Percentiles rank a stretch among this genome's conserved stretches.
Conservation (phyloP, 2,329 filamentous ascomycete species). For the Nigrospora oryzae region DNA sequence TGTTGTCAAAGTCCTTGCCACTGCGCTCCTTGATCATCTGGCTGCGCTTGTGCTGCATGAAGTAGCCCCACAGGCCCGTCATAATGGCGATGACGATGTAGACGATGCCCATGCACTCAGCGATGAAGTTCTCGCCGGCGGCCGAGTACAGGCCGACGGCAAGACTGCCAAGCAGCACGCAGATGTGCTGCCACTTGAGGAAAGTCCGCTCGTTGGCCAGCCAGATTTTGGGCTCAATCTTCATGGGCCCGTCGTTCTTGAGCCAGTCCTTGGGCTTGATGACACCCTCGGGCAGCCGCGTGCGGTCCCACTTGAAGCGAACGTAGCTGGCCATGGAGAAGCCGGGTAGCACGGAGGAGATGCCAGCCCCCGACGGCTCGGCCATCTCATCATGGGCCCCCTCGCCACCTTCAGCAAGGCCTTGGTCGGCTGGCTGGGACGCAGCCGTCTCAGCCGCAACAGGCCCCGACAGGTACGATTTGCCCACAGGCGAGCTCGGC, state of each 20-base stretch:
- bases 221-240: conserved; percentile 97
- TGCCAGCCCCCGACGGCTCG: conserved; percentile 16
- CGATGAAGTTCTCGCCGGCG: conserved; percentile 70
- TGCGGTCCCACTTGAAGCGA: conserved; percentile 39
- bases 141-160: conserved; percentile 84
- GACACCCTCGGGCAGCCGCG: conserved; percentile 75
- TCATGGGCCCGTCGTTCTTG: conserved; percentile 86
- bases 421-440: conserved; percentile 6
- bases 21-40: conserved; percentile 77
- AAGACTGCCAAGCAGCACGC: conserved; percentile 74
- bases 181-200: conserved; percentile 97
- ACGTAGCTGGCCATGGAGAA: conserved; percentile 78
- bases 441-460: conserved; percentile 36
- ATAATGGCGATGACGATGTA: conserved; percentile 80
- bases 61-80: conserved; percentile 80
- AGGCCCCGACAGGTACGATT: conserved; percentile 53
- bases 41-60: conserved; percentile 67
- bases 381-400: conserved; percentile 22
- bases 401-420: conserved; percentile 14
- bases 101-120: conserved; percentile 68
- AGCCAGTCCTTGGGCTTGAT: conserved; percentile 78
- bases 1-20: conserved; percentile 87
- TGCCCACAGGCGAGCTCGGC: conserved; percentile 58
- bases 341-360: conserved; percentile 70
- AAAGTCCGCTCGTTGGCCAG: conserved; percentile 97